These are phyloP conservation scores for Flaveria bidentis DNA, from an alignment of 129 eudicot species.

Conservation along the genomic window DNA sequence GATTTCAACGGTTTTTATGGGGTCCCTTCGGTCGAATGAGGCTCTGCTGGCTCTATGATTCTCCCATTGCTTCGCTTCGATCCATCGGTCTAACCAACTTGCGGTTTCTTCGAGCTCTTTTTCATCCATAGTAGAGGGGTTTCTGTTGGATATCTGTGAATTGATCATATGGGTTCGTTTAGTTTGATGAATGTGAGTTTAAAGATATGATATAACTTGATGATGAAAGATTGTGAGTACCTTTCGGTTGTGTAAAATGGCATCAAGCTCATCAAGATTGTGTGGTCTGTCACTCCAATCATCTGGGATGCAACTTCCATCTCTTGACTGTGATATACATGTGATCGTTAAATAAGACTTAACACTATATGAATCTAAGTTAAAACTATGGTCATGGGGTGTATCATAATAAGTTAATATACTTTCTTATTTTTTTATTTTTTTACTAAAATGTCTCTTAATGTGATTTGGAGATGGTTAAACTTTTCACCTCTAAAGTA, in stretches of 20 bases:
- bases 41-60: slow-evolving; percentile 45
- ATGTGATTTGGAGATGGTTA: too few relatives aligned
- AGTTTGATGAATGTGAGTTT: background rate
- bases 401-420: too few relatives aligned
- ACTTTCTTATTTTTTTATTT: too few relatives aligned
- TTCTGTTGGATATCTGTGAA: slow-evolving; percentile 39
- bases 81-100: slow-evolving; percentile 63
- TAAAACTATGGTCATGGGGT: too few relatives aligned
- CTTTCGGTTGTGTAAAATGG: slow-evolving; percentile 56
- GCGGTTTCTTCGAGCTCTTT: slow-evolving; percentile 48
- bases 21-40: slow-evolving; percentile 60
- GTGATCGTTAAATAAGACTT: background rate
- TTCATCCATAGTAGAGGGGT: slow-evolving; percentile 42
- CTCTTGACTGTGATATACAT: slow-evolving; percentile 52
- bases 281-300: slow-evolving; percentile 63
- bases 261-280: slow-evolving; percentile 74
- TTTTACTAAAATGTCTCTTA: too few relatives aligned
- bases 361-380: background rate
- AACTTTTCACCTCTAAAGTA: too few relatives aligned
- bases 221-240: slow-evolving; percentile 30
- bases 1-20: slow-evolving; percentile 60
- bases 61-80: slow-evolving; percentile 67
- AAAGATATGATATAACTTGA: background rate
- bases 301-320: slow-evolving; percentile 55
- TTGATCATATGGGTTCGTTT: slow-evolving; percentile 21